phyloP scores from a whole-genome alignment of 1,284 basidiomycete species.

The Trichosporon sp. region DNA sequence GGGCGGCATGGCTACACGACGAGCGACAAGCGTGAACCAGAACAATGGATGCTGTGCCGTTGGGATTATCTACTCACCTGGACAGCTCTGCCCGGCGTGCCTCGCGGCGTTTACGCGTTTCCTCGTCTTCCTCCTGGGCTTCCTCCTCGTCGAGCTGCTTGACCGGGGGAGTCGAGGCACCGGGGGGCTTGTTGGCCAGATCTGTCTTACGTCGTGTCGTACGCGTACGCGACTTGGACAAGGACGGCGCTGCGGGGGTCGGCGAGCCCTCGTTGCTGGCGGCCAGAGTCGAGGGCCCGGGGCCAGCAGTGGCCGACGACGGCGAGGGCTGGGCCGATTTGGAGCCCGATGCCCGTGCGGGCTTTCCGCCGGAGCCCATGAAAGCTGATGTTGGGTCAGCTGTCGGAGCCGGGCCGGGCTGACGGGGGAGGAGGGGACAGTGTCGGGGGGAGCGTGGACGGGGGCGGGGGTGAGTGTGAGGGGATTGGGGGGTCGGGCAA shows the following conservation, averaged over 20 bases:
- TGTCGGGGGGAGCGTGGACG: not conserved
- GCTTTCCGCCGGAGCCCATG: constrained; percentile 6
- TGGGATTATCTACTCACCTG: not conserved
- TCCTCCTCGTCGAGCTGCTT: constrained; percentile 4
- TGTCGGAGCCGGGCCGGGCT: not conserved
- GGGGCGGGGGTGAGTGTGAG: not conserved
- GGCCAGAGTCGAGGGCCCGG: not conserved
- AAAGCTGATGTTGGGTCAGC: not conserved
- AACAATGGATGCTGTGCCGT: not conserved
- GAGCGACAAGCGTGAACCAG: not conserved
- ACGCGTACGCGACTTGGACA: not conserved
- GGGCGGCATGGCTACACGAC: not conserved
- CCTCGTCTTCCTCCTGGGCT: constrained; percentile 9
- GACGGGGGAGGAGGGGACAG: not conserved
- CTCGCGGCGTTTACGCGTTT: constrained; percentile 7
- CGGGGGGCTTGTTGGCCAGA: not conserved
- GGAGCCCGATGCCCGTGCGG: not conserved
- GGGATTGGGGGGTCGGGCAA: not conserved
- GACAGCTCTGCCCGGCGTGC: constrained; percentile 6
- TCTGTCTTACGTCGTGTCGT: constrained; percentile 5
- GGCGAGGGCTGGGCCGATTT: not conserved
- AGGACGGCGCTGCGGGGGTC: not conserved
- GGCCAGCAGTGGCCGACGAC: not conserved
- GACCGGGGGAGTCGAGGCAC: not conserved
- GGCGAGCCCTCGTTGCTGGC: not conserved